Percentiles rank a stretch among this genome's conserved stretches.
Evolutionary conservation across 805 yeast genomes (phyloP).

Genomic region (Candida ficus): DNA sequence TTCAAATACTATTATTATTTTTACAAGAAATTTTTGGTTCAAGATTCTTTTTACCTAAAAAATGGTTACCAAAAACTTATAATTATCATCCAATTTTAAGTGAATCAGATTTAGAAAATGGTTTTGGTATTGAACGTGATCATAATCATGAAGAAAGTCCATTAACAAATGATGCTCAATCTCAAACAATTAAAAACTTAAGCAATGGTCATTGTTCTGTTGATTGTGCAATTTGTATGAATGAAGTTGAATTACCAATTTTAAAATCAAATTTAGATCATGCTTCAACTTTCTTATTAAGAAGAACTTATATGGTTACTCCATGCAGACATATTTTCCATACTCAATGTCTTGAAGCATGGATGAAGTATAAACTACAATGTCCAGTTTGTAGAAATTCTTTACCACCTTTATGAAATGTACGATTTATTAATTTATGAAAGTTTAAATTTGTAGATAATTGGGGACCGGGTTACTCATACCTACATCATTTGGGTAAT

Average conservation of each 20-base stretch:
- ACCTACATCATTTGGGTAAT: too few species aligned
- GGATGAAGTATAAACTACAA: slow-evolving; percentile 91
- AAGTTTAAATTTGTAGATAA: too few species aligned
- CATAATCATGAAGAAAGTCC: slow-evolving; percentile 26
- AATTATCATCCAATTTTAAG: slow-evolving; percentile 72
- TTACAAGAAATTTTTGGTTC: slow-evolving; percentile 72
- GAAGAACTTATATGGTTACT: slow-evolving; percentile 67
- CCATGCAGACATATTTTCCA: slow-evolving; percentile 93
- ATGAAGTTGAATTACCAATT: slow-evolving; percentile 57
- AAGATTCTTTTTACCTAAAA: slow-evolving; percentile 75
- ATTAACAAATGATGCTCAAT: slow-evolving; percentile 20
- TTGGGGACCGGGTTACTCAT: too few species aligned
- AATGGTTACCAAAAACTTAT: slow-evolving; percentile 73
- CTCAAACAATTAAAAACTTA: slow-evolving; percentile 28
- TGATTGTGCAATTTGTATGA: slow-evolving; percentile 92
- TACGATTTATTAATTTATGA: too few species aligned
- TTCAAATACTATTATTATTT: slow-evolving; percentile 55
- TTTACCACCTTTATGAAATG: slow-evolving; percentile 66
- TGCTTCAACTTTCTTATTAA: slow-evolving; percentile 19
- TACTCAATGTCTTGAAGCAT: slow-evolving; percentile 77
- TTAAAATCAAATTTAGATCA: slow-evolving; percentile 23
- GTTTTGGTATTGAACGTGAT: slow-evolving; percentile 50
- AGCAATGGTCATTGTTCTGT: slow-evolving; percentile 40
- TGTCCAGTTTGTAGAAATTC: slow-evolving; percentile 91
- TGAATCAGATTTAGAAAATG: slow-evolving; percentile 55